phyloP scores from a whole-genome alignment of 192 early-diverging fungal species.

The Cetraspora pellucida region DNA sequence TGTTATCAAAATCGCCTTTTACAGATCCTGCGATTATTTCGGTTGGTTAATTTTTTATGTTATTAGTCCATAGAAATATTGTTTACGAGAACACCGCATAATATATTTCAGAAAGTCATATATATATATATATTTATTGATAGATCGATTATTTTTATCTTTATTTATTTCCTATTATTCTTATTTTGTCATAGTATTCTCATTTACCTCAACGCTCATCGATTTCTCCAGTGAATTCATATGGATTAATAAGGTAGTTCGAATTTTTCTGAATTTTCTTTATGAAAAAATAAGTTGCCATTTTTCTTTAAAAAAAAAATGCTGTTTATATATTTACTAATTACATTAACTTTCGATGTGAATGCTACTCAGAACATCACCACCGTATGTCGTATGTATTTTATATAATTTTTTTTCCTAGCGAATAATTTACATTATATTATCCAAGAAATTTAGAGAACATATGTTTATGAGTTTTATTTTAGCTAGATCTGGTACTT shows the following conservation, averaged over 20 bases:
- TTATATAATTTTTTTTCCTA: too few species aligned
- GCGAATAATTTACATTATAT: too few species aligned
- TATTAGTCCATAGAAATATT: neutral
- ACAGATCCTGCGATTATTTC: slow-evolving; percentile 65
- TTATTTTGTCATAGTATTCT: slow-evolving; percentile 16
- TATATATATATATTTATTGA: too few species aligned
- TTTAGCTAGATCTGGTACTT: too few species aligned
- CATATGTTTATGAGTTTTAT: too few species aligned
- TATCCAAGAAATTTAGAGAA: too few species aligned
- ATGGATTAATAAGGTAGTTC: slow-evolving; percentile 34
- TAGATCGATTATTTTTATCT: too few species aligned
- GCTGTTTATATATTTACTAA: neutral
- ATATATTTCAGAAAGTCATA: too few species aligned
- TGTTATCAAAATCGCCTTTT: slow-evolving; percentile 35
- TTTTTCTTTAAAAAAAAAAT: too few species aligned
- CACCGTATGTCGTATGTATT: slow-evolving; percentile 11
- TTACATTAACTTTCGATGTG: neutral
- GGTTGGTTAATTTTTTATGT: slow-evolving; percentile 42
- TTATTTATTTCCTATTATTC: slow-evolving; percentile 8
- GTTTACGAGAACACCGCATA: too few species aligned
- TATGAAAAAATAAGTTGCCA: too few species aligned
- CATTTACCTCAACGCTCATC: slow-evolving; percentile 34
- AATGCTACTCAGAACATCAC: neutral
- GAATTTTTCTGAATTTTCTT: too few species aligned
- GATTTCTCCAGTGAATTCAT: slow-evolving; percentile 38